Evolutionary conservation across 1,284 basidiomycete species (phyloP).

Genomic region (Trametes versicolor): DNA sequence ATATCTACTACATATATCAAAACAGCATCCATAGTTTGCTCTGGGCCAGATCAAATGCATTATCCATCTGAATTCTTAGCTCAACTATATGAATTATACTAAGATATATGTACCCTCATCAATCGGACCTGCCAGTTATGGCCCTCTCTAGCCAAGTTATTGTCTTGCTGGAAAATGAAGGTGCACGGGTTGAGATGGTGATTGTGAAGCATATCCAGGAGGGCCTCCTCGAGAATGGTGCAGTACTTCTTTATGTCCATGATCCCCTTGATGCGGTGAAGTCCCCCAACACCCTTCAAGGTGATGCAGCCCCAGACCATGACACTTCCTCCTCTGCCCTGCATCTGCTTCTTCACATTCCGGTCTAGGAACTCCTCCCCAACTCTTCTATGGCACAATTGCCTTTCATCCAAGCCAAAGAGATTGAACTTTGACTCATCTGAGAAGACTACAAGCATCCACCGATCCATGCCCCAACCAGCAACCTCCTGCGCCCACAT

Average conservation of each 20-base stretch:
- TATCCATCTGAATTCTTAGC: too few species aligned
- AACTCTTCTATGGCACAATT: conserved; percentile 18
- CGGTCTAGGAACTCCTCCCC: conserved; percentile 5
- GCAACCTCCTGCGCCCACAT: conserved; percentile 3
- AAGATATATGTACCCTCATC: too few species aligned
- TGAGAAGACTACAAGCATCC: conserved; percentile 13
- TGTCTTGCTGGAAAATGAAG: conserved; percentile 8
- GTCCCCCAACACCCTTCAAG: not conserved
- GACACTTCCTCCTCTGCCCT: conserved; percentile 15
- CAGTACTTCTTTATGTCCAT: conserved; percentile 3
- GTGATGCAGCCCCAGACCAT: conserved; percentile 23
- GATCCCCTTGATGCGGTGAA: conserved; percentile 14
- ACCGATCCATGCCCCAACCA: not conserved
- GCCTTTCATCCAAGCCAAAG: conserved; percentile 20
- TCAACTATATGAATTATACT: too few species aligned
- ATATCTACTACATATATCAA: too few species aligned
- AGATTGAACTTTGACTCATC: conserved; percentile 22
- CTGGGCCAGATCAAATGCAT: too few species aligned
- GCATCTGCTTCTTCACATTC: conserved; percentile 14
- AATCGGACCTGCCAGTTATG: too few species aligned
- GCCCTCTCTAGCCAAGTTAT: not conserved
- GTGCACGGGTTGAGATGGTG: not conserved
- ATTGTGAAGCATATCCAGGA: not conserved
- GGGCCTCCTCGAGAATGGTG: not conserved
- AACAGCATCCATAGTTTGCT: too few species aligned